phyloP scores from a whole-genome alignment of 306 rosid species.

The Cucumis hystrix region DNA sequence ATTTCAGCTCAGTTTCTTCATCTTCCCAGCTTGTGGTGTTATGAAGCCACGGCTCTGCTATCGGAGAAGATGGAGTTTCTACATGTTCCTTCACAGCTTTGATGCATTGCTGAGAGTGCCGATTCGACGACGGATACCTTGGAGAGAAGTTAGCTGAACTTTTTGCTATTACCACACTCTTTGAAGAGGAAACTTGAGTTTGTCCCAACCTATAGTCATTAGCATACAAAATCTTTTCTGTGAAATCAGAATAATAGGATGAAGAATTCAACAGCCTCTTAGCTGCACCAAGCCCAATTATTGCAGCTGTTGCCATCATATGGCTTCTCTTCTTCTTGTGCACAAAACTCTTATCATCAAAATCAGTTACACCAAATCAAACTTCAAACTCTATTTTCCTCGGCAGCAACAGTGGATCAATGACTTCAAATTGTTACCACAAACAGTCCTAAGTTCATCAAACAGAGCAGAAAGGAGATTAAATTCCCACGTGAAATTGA shows the following conservation, averaged over 20 bases:
- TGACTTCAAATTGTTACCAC: not conserved
- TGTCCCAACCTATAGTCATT: slow-evolving; percentile 41
- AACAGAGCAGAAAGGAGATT: not conserved
- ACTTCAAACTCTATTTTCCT: not conserved
- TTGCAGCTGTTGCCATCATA: slow-evolving; percentile 87
- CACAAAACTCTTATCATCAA: slow-evolving; percentile 28
- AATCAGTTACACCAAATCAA: slow-evolving; percentile 8
- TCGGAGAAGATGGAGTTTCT: slow-evolving; percentile 23
- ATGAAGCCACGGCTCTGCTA: slow-evolving; percentile 33
- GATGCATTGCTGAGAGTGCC: slow-evolving; percentile 25
- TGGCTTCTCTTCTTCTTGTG: slow-evolving; percentile 24
- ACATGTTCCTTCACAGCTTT: slow-evolving; percentile 65
- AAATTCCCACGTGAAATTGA: not conserved
- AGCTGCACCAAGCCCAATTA: slow-evolving; percentile 71
- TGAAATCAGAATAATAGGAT: slow-evolving; percentile 50
- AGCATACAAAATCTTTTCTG: slow-evolving; percentile 46
- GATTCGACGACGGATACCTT: slow-evolving; percentile 28
- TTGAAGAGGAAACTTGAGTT: slow-evolving; percentile 37
- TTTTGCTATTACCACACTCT: slow-evolving; percentile 34
- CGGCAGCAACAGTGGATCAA: not conserved
- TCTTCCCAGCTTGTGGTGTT: slow-evolving; percentile 29
- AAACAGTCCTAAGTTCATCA: not conserved
- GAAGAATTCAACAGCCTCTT: slow-evolving; percentile 79
- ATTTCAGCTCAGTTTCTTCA: slow-evolving; percentile 39
- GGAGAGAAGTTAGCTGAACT: slow-evolving; percentile 38